Base-by-base conservation (phyloP, 495 filamentous ascomycete genomes). In the Xylaria scruposa region DNA sequence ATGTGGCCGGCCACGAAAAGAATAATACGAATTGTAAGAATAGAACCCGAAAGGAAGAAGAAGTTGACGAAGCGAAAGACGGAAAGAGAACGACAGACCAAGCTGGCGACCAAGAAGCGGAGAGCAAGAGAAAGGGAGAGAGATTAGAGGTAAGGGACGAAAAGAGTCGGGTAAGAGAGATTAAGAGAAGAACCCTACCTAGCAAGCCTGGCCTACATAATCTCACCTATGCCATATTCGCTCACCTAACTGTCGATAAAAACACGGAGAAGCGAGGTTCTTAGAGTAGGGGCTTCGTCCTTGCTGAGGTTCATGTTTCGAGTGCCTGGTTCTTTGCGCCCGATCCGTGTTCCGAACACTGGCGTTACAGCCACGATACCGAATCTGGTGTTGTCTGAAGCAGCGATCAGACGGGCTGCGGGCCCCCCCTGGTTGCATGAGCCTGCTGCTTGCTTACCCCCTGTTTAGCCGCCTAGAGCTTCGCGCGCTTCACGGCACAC, bases 311-410 rank as follows among this genome's bases (percentile, higher is more conserved):
- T 58, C 66, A 68, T 60, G 67, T 68, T 68, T 67, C 65, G 65
- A 10, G 29, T 38, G 49, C 49, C 65, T 33, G 53, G 67, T 8
- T 7, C 19, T 42, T 51, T 31, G 26, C 53, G 40, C 67, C 53
- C 36, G 51, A 68, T 59, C 53, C 51, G 53, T 59, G 67, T 59
- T 60, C 67, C 67, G 51, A 29, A 19, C 40, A 68, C 24, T 60
- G 53, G 24, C 42, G 40, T 33, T 29, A 56, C 47, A 67, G 65
- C 65, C 33, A 47, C 49, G 67, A 60, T 59, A 60, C 67, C 67
- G 38, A 29, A 67, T 67, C 33, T 42, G 65, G 65, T 38, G 54
- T 38, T 51, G 67, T 54, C 44, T 70, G 68, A 70, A 62, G 68
- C 68, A 56, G 59, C 68, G 58, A 70, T 64, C 49, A 63, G 59